Conservation (phyloP, 345 rosid genomes). For the Firmiana major region DNA sequence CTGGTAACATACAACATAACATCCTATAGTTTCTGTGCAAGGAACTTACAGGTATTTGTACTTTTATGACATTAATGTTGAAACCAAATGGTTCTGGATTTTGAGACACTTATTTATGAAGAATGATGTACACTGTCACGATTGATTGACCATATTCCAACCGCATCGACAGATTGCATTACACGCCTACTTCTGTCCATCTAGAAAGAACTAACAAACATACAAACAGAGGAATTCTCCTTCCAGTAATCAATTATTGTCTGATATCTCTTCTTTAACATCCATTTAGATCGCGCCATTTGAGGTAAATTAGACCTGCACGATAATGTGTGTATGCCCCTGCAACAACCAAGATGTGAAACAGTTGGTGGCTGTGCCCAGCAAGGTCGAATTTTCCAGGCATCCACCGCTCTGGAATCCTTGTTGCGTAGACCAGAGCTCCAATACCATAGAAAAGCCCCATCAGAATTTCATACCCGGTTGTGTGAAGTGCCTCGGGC, state of each 20-base stretch:
- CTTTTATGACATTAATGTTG: background rate
- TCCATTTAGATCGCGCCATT: slow-evolving; percentile 75
- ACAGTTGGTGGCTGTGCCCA: slow-evolving; percentile 93
- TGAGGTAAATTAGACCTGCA: slow-evolving; percentile 79
- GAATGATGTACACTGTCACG: background rate
- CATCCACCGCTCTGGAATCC: slow-evolving; percentile 92
- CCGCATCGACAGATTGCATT: background rate
- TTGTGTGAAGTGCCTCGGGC: slow-evolving; percentile 87
- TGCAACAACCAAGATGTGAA: slow-evolving; percentile 78
- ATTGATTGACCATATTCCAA: background rate
- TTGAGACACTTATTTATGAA: background rate
- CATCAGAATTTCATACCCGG: slow-evolving; percentile 83
- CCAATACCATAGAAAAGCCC: slow-evolving; percentile 67
- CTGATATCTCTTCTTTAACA: slow-evolving; percentile 27
- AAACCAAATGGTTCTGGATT: background rate
- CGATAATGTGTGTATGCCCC: slow-evolving; percentile 84
- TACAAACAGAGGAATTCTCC: background rate
- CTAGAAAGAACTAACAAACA: background rate
- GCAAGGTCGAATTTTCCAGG: slow-evolving; percentile 94
- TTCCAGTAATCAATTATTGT: background rate
- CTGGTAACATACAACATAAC: background rate
- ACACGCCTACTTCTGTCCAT: background rate
- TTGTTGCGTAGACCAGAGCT: slow-evolving; percentile 70
- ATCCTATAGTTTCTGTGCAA: background rate
- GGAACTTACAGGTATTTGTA: background rate